Percentiles rank a stretch among this genome's conserved stretches.
Evolutionary conservation across 2,329 filamentous ascomycete species (phyloP).

Genomic region (Cladobotryum protrusum): DNA sequence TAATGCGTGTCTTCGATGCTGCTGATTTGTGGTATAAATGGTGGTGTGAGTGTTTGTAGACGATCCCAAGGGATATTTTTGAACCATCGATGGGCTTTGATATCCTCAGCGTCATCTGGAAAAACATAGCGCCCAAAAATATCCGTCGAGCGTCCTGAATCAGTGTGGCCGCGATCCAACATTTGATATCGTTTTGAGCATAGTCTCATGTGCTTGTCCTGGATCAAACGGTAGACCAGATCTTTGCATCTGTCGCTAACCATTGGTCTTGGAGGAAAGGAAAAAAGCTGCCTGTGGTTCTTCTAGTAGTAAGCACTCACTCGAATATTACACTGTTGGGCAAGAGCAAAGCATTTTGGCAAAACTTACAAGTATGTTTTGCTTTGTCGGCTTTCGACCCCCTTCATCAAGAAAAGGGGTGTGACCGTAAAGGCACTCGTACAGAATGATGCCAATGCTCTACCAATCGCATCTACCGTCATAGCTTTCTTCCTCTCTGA

Average conservation of each 20-base stretch:
- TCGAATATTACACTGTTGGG: too few species aligned
- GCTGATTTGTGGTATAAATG: constrained; percentile 70
- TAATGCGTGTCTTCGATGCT: constrained; percentile 73
- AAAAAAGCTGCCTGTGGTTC: constrained; percentile 64
- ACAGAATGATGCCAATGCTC: constrained; percentile 92
- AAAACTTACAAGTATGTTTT: constrained; percentile 66
- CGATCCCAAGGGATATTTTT: constrained; percentile 69
- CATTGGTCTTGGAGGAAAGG: constrained; percentile 60
- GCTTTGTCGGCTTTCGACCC: constrained; percentile 72
- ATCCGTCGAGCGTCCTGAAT: constrained; percentile 17
- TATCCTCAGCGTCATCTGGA: constrained; percentile 77
- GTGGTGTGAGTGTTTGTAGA: constrained; percentile 64
- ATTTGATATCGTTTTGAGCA: constrained; percentile 68
- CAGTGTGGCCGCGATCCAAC: constrained; percentile 45
- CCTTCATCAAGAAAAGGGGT: constrained; percentile 85
- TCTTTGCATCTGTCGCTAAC: constrained; percentile 70
- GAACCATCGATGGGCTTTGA: constrained; percentile 87
- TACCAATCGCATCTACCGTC: constrained; percentile 95
- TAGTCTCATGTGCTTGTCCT: constrained; percentile 68
- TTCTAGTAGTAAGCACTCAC: constrained; percentile 25
- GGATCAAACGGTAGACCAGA: constrained; percentile 65
- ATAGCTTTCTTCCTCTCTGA: constrained; percentile 66
- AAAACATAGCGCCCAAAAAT: constrained; percentile 59
- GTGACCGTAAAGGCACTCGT: constrained; percentile 87
- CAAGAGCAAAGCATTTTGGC: too few species aligned